Evolutionary conservation across 495 filamentous ascomycete species (phyloP).

Genomic region (Elasticomyces elasticus): DNA sequence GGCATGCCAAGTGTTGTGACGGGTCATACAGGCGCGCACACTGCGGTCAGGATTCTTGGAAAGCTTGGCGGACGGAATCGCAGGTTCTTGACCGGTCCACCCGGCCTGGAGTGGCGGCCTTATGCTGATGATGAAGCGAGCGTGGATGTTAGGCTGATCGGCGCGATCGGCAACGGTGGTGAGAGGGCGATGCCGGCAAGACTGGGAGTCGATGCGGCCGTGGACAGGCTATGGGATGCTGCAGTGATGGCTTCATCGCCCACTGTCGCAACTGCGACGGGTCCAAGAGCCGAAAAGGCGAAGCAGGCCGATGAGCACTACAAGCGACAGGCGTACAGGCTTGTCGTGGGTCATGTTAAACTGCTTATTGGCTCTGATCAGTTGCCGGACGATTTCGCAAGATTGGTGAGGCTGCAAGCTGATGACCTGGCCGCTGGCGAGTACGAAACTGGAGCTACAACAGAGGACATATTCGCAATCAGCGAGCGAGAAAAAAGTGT

Average conservation of each 20-base stretch:
- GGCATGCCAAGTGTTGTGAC: constrained; percentile 13
- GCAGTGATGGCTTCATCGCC: not conserved
- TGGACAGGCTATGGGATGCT: constrained; percentile 68
- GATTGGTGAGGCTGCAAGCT: constrained; percentile 75
- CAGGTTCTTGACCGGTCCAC: constrained; percentile 84
- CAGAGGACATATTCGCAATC: constrained; percentile 47
- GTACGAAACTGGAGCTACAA: constrained; percentile 44
- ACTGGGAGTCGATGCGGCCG: constrained; percentile 78
- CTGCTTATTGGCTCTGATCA: constrained; percentile 78
- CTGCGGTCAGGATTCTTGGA: constrained; percentile 94
- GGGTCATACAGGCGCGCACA: constrained; percentile 84
- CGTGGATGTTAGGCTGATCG: constrained; percentile 79
- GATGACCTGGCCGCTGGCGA: constrained; percentile 69
- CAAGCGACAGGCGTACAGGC: constrained; percentile 81
- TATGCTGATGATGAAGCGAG: constrained; percentile 79
- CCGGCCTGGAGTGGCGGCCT: constrained; percentile 65
- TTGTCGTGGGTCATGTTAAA: constrained; percentile 80
- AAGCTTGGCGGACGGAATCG: constrained; percentile 93
- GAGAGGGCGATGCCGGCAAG: constrained; percentile 79
- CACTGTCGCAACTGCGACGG: constrained; percentile 25
- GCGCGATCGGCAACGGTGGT: constrained; percentile 51
- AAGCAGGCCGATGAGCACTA: constrained; percentile 76
- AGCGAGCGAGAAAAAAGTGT: constrained; percentile 74
- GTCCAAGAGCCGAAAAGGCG: constrained; percentile 46
- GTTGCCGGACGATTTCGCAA: constrained; percentile 78